phyloP scores from a whole-genome alignment of 2,329 filamentous ascomycete species.

The Pseudogymnoascus sp. region DNA sequence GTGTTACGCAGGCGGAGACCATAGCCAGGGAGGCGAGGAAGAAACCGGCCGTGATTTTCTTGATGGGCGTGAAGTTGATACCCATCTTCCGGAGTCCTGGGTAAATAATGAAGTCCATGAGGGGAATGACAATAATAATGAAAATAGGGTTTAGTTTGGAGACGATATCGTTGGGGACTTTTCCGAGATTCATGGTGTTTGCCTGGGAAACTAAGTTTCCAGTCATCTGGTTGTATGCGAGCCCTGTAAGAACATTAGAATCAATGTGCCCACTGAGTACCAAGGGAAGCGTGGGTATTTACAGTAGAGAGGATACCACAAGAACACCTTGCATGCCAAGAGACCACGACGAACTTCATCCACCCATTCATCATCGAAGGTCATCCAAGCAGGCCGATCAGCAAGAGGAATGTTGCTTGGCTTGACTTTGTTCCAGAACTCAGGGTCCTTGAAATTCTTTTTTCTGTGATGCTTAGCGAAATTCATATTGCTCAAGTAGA shows the following conservation, averaged over 20 bases:
- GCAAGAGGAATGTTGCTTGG: constrained; percentile 51
- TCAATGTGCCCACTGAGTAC: constrained; percentile 50
- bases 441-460: constrained; percentile 42
- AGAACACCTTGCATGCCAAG: constrained; percentile 61
- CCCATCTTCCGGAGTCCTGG: constrained; percentile 55
- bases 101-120: constrained; percentile 63
- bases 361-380: constrained; percentile 76
- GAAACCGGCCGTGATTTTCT: constrained; percentile 67
- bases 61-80: constrained; percentile 66
- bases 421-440: constrained; percentile 62
- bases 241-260: constrained; percentile 34
- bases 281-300: constrained; percentile 9
- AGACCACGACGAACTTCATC: constrained; percentile 67
- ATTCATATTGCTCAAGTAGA: not conserved
- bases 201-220: constrained; percentile 58
- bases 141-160: constrained; percentile 69
- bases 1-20: constrained; percentile 49
- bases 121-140: constrained; percentile 66
- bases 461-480: not conserved
- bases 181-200: constrained; percentile 57
- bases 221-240: constrained; percentile 52
- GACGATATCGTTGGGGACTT: constrained; percentile 70
- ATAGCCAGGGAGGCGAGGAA: constrained; percentile 55
- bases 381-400: constrained; percentile 64
- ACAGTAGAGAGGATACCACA: constrained; percentile 41